A percentile compares a stretch with the other conserved stretches of the same genome.
Evolutionary conservation across 257 asterid species (phyloP).

Genomic region (Solanum lycopersicoides): DNA sequence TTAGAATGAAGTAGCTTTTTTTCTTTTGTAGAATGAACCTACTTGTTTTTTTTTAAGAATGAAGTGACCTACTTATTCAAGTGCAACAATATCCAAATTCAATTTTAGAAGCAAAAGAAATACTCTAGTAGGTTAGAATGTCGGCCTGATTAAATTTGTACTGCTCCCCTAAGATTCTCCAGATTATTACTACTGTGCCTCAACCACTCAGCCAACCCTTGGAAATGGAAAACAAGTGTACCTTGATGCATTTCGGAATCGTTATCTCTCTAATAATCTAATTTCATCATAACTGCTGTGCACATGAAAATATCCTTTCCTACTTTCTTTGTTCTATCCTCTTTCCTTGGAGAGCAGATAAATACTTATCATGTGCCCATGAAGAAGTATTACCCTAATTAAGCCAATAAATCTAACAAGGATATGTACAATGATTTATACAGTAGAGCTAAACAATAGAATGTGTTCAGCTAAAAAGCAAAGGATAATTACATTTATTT

Average conservation of each 20-base stretch:
- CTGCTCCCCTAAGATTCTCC: background rate
- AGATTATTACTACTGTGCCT: background rate
- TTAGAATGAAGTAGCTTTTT: too few relatives aligned
- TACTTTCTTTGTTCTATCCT: background rate
- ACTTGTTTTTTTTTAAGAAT: background rate
- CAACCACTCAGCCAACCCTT: background rate
- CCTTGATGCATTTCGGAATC: background rate
- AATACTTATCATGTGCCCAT: background rate
- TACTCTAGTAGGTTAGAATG: background rate
- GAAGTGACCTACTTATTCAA: background rate
- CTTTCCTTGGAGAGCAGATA: background rate
- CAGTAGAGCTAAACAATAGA: background rate
- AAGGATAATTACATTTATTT: constrained; percentile 51
- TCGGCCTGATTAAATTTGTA: background rate
- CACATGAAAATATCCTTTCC: background rate
- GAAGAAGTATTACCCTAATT: background rate
- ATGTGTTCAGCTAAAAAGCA: background rate
- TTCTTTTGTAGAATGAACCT: background rate
- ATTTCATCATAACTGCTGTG: background rate
- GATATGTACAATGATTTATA: background rate
- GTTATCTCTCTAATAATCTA: background rate
- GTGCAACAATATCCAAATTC: background rate
- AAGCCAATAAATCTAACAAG: background rate
- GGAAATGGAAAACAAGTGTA: background rate
- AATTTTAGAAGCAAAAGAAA: background rate